Conservation (phyloP, 108 stramenopile species). For the Cyclotella kingstonii region DNA sequence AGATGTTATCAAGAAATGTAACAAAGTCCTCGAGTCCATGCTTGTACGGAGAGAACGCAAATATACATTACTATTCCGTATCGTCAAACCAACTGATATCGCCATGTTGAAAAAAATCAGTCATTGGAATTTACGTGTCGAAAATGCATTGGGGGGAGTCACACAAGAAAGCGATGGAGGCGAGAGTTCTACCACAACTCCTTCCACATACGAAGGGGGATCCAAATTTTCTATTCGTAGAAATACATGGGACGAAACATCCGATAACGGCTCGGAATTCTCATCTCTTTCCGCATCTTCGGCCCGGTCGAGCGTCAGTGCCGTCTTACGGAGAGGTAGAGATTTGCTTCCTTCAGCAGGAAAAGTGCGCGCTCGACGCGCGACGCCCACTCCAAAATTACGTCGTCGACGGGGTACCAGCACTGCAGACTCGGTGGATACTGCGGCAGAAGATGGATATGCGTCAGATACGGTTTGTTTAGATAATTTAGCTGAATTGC, state of each 20-base stretch:
- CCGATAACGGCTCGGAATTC: constrained; percentile 22
- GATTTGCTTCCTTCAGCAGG: constrained; percentile 76
- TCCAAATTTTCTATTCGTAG: constrained; percentile 9
- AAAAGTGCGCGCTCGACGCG: constrained; percentile 71
- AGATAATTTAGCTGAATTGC: constrained; percentile 70
- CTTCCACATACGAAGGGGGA: constrained; percentile 4
- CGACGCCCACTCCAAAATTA: constrained; percentile 76
- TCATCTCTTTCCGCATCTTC: constrained; percentile 38
- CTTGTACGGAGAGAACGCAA: constrained; percentile 71
- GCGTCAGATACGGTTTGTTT: constrained; percentile 55
- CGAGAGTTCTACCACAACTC: not conserved
- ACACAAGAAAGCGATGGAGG: constrained; percentile 33
- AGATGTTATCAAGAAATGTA: constrained; percentile 87
- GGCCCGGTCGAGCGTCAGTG: constrained; percentile 43
- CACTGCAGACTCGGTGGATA: constrained; percentile 10
- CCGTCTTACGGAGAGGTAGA: constrained; percentile 67
- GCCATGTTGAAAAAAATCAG: constrained; percentile 66
- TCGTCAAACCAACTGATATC: constrained; percentile 54
- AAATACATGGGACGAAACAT: constrained; percentile 9
- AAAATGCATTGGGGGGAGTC: constrained; percentile 80
- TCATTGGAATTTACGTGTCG: constrained; percentile 76
- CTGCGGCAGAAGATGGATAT: constrained; percentile 76
- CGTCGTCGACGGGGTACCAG: constrained; percentile 32
- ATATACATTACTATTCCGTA: constrained; percentile 77
- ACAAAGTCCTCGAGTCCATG: constrained; percentile 82